phyloP scores from a whole-genome alignment of 2,329 filamentous ascomycete genomes.

The Xylaria sp. region DNA sequence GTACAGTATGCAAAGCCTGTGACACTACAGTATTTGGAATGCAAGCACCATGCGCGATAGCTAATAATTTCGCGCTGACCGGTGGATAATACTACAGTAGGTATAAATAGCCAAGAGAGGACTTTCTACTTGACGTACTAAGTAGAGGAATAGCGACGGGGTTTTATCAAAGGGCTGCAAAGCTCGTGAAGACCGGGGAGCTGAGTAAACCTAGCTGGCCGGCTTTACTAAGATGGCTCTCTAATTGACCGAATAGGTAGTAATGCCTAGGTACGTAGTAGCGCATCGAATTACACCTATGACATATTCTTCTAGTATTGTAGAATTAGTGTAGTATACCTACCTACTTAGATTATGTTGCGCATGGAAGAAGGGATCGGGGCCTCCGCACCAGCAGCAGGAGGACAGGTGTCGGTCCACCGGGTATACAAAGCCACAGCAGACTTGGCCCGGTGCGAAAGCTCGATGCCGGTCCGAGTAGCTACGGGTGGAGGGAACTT shows the following conservation, averaged over 20 bases:
- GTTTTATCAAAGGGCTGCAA: constrained; percentile 7
- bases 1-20: neutral
- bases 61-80: constrained; percentile 19
- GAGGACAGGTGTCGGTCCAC: constrained; percentile 8
- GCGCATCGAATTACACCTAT: constrained; percentile 20
- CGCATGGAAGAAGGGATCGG: too few species aligned
- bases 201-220: constrained; percentile 23
- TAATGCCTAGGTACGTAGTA: too few species aligned
- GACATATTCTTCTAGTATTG: neutral
- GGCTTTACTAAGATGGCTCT: constrained; percentile 21
- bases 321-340: neutral
- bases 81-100: constrained; percentile 11
- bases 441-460: neutral
- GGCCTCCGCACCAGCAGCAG: too few species aligned
- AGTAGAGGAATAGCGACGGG: constrained; percentile 12
- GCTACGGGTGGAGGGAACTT: constrained; percentile 22
- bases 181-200: constrained; percentile 22
- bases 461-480: constrained; percentile 18
- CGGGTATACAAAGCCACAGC: neutral
- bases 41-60: neutral
- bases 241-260: constrained; percentile 18
- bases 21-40: constrained; percentile 23
- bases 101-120: constrained; percentile 17
- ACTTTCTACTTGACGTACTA: neutral
- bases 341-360: neutral